These are phyloP conservation scores for Ogataea sp. DNA, from an alignment of 805 yeast species.

Conservation along the genomic window DNA sequence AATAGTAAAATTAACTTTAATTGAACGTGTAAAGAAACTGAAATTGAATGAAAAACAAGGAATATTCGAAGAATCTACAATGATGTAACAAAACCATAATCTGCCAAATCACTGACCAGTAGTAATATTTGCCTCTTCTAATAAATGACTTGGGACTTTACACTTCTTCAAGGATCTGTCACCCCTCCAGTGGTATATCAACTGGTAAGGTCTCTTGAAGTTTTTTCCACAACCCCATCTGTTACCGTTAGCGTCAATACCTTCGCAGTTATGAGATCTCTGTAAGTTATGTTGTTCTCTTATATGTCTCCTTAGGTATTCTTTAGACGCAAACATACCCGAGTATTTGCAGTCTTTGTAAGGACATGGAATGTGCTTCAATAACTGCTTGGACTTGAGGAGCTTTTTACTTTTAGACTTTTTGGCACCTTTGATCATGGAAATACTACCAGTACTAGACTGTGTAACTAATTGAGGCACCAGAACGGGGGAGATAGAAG, in stretches of 20 bases:
- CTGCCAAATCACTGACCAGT: background rate
- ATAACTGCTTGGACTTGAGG: no score
- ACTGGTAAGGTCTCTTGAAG: constrained; percentile 25
- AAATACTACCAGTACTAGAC: no score
- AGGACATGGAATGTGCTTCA: constrained; percentile 4
- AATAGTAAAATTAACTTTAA: no score
- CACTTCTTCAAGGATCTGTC: constrained; percentile 22
- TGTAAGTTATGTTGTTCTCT: constrained; percentile 22
- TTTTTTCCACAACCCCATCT: constrained; percentile 25
- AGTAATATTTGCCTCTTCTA: background rate
- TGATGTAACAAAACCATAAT: no score
- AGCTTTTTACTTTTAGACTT: background rate
- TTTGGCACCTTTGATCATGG: no score
- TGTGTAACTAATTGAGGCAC: no score
- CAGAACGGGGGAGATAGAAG: no score
- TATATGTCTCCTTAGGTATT: constrained; percentile 22
- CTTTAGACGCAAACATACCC: constrained; percentile 22
- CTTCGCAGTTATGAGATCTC: constrained; percentile 18
- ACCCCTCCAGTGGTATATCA: constrained; percentile 26
- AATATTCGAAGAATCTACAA: no score
- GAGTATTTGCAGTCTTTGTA: constrained; percentile 18
- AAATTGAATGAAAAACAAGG: no score
- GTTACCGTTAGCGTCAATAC: constrained; percentile 12
- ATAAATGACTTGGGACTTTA: constrained; percentile 15
- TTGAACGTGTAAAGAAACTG: no score